These are phyloP conservation scores for Coprinellus micaceus DNA, from an alignment of 768 basidiomycete genomes.

Conservation along the genomic window DNA sequence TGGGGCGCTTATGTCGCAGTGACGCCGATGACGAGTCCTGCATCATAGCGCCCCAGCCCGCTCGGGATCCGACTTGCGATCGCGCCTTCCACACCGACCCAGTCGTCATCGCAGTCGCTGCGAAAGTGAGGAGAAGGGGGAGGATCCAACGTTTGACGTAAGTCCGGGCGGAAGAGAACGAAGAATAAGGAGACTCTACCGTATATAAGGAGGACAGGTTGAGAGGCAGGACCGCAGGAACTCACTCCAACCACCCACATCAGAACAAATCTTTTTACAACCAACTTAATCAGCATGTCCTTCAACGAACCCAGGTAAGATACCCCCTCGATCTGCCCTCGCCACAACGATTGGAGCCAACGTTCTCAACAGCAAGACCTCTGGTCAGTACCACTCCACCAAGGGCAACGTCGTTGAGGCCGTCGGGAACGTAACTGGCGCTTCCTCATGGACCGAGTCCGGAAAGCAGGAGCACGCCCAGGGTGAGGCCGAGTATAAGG, in stretches of 20 bases:
- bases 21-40: too few species aligned
- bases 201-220: background rate
- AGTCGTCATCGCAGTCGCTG: too few species aligned
- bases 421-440: constrained; percentile 42
- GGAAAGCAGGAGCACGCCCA: constrained; percentile 43
- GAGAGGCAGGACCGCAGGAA: background rate
- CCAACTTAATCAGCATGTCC: background rate
- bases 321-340: too few species aligned
- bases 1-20: too few species aligned
- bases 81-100: too few species aligned
- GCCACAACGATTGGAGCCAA: background rate
- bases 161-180: background rate
- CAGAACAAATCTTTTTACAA: background rate
- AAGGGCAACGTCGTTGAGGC: constrained; percentile 33
- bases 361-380: constrained; percentile 28
- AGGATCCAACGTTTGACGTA: background rate
- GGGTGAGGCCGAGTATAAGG: constrained; percentile 41
- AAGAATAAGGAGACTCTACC: background rate
- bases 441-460: constrained; percentile 32
- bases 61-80: too few species aligned
- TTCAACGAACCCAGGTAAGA: constrained; percentile 1
- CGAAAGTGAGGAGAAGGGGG: too few species aligned
- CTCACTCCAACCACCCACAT: background rate
- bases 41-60: too few species aligned
- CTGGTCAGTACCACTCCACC: constrained; percentile 35